Evolutionary conservation across 345 rosid genomes (phyloP), one percentile per base, ranked within the genome.

Genomic region (Nephelium lappaceum): DNA sequence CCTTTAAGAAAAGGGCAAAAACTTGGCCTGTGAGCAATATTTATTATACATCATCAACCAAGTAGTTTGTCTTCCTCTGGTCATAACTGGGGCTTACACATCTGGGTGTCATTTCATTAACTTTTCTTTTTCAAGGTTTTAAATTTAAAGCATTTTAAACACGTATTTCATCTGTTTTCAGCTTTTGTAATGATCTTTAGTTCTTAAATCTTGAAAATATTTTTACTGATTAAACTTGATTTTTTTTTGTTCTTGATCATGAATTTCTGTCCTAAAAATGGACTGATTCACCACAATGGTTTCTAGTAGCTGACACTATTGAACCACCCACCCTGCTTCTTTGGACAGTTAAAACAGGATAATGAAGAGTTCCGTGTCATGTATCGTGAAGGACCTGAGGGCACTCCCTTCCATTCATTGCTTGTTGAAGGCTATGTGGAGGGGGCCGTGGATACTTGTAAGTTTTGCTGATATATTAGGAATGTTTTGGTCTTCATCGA

Each of bases 401-500:
- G 97, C 58, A 89, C 89, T 79, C 97, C 95, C 4, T 87, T 89
- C 80, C 97, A 96, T 41, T 87, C 93, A 5, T 84, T 96, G 76
- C 98, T 96, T 25, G 98, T 90, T 69, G 99, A 96, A 88, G 99
- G 99, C 83, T 93, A 87, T 83, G 85, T 93, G 11, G 97, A 96
- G 69, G 99, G 93, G 4, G 88, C 98, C n/a, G 38, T 94, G 5
- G 94, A 96, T 87, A 81, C 82, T 71, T 93, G 99, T 94, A 88
- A 85, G 98, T 89, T 79, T 65, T 16, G 24, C 74, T 65, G 61
- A 38, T 47, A 36, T 24, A 58, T 47, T 70, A 25, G 41, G 55
- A 31, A 60, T 42, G 66, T 43, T 72, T 75, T 67, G 11, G 64
- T 49, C 69, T 80, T 79, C 71, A 67, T 73, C 23, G 57, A 69